phyloP scores from a whole-genome alignment of 345 rosid species.

The Barbarea vulgaris region DNA sequence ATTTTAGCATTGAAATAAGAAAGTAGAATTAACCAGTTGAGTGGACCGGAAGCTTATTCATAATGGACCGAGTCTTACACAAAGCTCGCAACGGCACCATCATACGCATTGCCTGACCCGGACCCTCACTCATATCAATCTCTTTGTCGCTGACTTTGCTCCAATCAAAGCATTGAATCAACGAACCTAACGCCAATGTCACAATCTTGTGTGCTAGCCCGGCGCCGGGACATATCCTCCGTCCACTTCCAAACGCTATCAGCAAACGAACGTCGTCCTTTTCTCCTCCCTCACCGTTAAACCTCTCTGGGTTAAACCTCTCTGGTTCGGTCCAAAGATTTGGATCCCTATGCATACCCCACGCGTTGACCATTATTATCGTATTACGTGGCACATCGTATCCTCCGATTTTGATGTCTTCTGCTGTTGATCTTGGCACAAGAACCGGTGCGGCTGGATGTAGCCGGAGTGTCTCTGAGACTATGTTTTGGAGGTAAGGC shows the following conservation, averaged over 20 bases:
- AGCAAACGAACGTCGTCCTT: background rate
- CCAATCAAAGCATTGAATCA: conserved; percentile 42
- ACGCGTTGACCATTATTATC: background rate
- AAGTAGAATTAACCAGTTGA: background rate
- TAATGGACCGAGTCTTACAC: conserved; percentile 20
- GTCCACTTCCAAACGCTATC: background rate
- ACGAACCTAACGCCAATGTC: conserved; percentile 6
- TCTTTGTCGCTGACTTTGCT: background rate
- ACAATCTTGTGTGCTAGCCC: background rate
- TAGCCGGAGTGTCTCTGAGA: conserved; percentile 46
- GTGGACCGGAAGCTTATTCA: background rate
- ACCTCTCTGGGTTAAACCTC: background rate
- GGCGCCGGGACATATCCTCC: background rate
- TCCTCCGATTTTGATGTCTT: conserved; percentile 43
- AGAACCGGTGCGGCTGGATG: conserved; percentile 48
- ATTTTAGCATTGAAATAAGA: too few relatives aligned
- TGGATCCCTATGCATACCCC: background rate
- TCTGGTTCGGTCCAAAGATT: background rate
- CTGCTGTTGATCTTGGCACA: conserved; percentile 43
- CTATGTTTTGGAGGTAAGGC: conserved; percentile 45
- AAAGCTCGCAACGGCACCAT: conserved; percentile 19
- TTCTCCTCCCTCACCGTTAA: background rate
- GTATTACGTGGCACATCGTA: conserved; percentile 22
- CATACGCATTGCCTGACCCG: conserved; percentile 31
- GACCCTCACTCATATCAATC: conserved; percentile 32